Conservation (phyloP, 306 rosid species). For the Dicorynia guianensis region DNA sequence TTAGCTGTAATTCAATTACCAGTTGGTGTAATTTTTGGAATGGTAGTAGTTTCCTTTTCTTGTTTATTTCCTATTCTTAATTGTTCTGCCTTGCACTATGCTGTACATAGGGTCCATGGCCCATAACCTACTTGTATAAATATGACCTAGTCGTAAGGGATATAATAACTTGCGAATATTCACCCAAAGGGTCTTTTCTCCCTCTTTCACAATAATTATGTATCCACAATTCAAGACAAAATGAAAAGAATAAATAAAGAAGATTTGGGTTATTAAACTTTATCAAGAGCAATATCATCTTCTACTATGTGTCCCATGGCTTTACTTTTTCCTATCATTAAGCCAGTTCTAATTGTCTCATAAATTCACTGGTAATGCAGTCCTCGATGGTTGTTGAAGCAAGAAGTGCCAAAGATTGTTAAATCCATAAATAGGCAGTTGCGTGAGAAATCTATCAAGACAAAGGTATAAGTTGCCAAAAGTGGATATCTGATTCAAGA, state of each 20-base stretch:
- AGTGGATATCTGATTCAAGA: constrained; percentile 33
- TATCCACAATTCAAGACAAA: too few relatives aligned
- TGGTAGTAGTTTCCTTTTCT: too few relatives aligned
- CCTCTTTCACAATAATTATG: too few relatives aligned
- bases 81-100: too few relatives aligned
- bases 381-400: constrained; percentile 98
- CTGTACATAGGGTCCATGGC: too few relatives aligned
- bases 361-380: constrained; percentile 53
- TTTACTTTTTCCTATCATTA: constrained; percentile 1
- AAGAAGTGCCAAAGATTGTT: constrained; percentile 90
- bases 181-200: too few relatives aligned
- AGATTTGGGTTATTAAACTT: not conserved
- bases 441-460: constrained; percentile 98
- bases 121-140: too few relatives aligned
- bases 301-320: constrained; percentile 11
- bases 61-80: too few relatives aligned
- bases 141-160: too few relatives aligned
- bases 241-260: too few relatives aligned
- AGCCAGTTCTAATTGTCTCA: constrained; percentile 13
- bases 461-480: constrained; percentile 68
- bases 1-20: not conserved
- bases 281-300: not conserved
- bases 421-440: constrained; percentile 92
- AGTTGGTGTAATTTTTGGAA: not conserved
- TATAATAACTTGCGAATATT: too few relatives aligned